These are phyloP conservation scores for Penstemon davidsonii DNA, from an alignment of 257 asterid species.

Conservation along the genomic window DNA sequence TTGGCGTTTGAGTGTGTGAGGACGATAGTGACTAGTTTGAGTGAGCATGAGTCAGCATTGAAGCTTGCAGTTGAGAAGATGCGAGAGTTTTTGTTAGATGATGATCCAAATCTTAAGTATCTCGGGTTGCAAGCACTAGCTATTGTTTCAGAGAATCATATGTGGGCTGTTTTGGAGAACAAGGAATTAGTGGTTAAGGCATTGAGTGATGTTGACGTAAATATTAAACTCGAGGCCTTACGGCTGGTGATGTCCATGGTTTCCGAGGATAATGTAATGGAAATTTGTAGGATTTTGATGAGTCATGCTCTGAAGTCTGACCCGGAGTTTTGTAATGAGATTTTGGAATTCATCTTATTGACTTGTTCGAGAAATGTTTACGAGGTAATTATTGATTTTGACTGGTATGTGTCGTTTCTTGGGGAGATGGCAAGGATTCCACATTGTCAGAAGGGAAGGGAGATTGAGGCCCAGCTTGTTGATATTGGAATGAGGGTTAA, in stretches of 20 bases:
- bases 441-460: constrained; percentile 83
- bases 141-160: constrained; percentile 50
- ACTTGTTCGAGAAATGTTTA: constrained; percentile 78
- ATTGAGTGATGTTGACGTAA: constrained; percentile 75
- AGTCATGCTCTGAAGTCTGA: constrained; percentile 81
- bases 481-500: constrained; percentile 95
- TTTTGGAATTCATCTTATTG: constrained; percentile 61
- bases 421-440: constrained; percentile 91
- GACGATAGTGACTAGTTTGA: constrained; percentile 71
- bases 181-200: constrained; percentile 91
- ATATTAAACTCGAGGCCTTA: constrained; percentile 80
- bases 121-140: constrained; percentile 85
- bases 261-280: constrained; percentile 79
- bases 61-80: constrained; percentile 78
- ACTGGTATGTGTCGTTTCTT: constrained; percentile 83
- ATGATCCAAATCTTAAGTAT: constrained; percentile 86
- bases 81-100: constrained; percentile 73
- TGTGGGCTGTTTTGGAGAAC: constrained; percentile 83
- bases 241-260: constrained; percentile 87
- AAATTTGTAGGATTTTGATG: constrained; percentile 79
- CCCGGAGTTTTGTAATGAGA: constrained; percentile 90
- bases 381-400: constrained; percentile 77
- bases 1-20: constrained; percentile 84
- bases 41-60: constrained; percentile 69
- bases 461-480: constrained; percentile 73